Evolutionary conservation across 2,329 filamentous ascomycete species (phyloP).

Genomic region (Verticillium zaregamsianum): DNA sequence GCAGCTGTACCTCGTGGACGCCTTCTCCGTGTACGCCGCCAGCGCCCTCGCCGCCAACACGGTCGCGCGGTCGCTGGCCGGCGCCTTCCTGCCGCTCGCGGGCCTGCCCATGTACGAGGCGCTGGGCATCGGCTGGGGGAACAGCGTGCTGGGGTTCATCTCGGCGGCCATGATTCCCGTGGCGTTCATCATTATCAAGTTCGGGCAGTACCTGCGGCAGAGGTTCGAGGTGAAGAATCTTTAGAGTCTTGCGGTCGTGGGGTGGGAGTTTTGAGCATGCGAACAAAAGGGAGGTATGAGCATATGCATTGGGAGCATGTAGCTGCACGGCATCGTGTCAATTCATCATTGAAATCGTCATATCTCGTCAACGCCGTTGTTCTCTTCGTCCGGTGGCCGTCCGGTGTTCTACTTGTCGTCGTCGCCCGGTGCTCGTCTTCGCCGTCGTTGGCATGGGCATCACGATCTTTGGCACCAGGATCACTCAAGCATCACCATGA

Average conservation of each 20-base stretch:
- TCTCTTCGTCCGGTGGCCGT: neutral
- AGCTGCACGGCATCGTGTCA: neutral
- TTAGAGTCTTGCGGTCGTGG: neutral
- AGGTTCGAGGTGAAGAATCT: constrained; percentile 1
- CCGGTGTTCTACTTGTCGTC: no score
- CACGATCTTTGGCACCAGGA: no score
- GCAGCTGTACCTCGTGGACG: constrained; percentile 21
- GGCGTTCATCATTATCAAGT: constrained; percentile 38
- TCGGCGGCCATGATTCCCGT: constrained; percentile 39
- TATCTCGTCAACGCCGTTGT: neutral
- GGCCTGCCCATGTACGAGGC: constrained; percentile 42
- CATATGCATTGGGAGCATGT: neutral
- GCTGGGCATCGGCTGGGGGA: constrained; percentile 47
- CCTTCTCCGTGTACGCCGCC: constrained; percentile 21
- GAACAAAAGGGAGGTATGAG: neutral
- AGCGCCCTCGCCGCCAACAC: constrained; percentile 23
- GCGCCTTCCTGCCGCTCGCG: constrained; percentile 59
- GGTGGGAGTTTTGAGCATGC: neutral
- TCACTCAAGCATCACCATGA: no score
- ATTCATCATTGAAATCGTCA: no score
- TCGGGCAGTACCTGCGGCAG: constrained; percentile 30
- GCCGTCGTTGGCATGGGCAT: no score
- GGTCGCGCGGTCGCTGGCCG: constrained; percentile 53
- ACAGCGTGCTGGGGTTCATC: constrained; percentile 42
- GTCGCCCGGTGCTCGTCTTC: neutral